phyloP scores from a whole-genome alignment of 768 basidiomycete genomes.

The Tricholoma hemisulphureum region DNA sequence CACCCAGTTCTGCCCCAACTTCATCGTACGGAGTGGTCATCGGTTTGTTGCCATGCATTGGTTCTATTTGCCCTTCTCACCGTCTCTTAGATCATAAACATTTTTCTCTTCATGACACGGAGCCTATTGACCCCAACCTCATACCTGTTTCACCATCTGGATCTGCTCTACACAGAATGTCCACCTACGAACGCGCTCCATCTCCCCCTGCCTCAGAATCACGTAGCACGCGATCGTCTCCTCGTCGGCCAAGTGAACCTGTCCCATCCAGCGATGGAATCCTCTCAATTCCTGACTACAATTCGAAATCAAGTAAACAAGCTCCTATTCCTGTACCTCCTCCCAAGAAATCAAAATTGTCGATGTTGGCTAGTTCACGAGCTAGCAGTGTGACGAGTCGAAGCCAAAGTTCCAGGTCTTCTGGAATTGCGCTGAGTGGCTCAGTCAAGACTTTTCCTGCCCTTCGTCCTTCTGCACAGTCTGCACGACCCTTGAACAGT shows the following conservation, averaged over 20 bases:
- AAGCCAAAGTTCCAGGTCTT: slow-evolving; percentile 55
- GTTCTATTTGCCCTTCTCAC: neutral
- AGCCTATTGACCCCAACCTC: slow-evolving; percentile 49
- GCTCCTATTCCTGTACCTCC: slow-evolving; percentile 13
- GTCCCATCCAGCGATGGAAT: slow-evolving; percentile 47
- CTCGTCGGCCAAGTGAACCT: slow-evolving; percentile 41
- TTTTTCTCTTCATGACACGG: slow-evolving; percentile 9
- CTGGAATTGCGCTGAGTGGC: slow-evolving; percentile 50
- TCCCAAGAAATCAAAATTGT: slow-evolving; percentile 63
- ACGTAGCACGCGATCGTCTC: slow-evolving; percentile 36
- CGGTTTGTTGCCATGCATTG: slow-evolving; percentile 36
- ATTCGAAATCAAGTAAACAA: slow-evolving; percentile 41
- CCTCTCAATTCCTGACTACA: slow-evolving; percentile 54
- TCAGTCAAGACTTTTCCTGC: slow-evolving; percentile 72
- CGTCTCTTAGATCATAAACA: neutral
- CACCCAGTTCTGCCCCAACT: slow-evolving; percentile 39
- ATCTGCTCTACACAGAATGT: slow-evolving; percentile 63
- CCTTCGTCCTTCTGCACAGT: slow-evolving; percentile 66
- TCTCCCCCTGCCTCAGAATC: slow-evolving; percentile 49
- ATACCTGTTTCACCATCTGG: slow-evolving; percentile 66
- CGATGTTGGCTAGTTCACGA: slow-evolving; percentile 64
- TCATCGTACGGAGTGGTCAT: slow-evolving; percentile 67
- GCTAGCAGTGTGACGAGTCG: slow-evolving; percentile 45
- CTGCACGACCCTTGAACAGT: slow-evolving; percentile 41
- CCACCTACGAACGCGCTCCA: slow-evolving; percentile 56